Conservation (phyloP, 139 green algal species). For the Diplosphaera chodatii region DNA sequence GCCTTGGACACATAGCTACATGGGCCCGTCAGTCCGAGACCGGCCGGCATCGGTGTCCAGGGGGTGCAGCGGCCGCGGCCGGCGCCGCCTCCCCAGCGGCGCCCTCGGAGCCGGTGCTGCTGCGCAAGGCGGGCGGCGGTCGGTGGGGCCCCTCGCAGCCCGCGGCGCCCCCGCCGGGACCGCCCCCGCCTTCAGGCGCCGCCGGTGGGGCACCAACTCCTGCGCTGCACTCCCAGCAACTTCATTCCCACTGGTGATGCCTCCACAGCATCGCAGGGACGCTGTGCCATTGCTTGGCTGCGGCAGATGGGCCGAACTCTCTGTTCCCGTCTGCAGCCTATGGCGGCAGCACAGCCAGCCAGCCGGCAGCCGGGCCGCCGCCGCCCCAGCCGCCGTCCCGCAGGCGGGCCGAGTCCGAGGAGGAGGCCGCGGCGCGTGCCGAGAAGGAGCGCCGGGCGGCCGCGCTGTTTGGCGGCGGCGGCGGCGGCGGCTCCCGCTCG, state of each 20-base stretch:
- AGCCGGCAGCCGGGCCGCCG: background rate
- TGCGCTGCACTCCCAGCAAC: too few relatives aligned
- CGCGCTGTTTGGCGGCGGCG: slow-evolving; percentile 37
- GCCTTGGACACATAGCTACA: too few relatives aligned
- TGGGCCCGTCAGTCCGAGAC: too few relatives aligned
- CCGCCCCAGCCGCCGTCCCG: background rate
- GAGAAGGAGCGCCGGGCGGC: slow-evolving; percentile 36
- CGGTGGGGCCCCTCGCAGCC: slow-evolving; percentile 25
- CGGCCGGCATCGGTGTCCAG: too few relatives aligned
- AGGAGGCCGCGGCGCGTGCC: slow-evolving; percentile 1
- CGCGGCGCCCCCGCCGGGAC: slow-evolving; percentile 2
- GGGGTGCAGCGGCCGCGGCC: background rate
- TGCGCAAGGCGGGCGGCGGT: slow-evolving; percentile 4
- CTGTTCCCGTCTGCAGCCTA: too few relatives aligned
- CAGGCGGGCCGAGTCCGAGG: background rate
- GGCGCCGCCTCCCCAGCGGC: background rate
- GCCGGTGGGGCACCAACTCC: background rate
- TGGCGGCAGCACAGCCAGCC: background rate
- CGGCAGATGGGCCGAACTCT: too few relatives aligned
- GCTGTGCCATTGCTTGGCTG: too few relatives aligned
- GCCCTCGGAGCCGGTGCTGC: slow-evolving; percentile 14
- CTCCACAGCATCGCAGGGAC: too few relatives aligned
- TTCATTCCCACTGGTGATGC: too few relatives aligned
- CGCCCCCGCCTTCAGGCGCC: background rate
- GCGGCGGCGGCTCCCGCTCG: too few relatives aligned